Percentiles rank a stretch among this genome's conserved stretches.
These are phyloP conservation scores for Trichoderma pleuroti DNA, from an alignment of 2,329 filamentous ascomycete genomes.

Conservation along the genomic window DNA sequence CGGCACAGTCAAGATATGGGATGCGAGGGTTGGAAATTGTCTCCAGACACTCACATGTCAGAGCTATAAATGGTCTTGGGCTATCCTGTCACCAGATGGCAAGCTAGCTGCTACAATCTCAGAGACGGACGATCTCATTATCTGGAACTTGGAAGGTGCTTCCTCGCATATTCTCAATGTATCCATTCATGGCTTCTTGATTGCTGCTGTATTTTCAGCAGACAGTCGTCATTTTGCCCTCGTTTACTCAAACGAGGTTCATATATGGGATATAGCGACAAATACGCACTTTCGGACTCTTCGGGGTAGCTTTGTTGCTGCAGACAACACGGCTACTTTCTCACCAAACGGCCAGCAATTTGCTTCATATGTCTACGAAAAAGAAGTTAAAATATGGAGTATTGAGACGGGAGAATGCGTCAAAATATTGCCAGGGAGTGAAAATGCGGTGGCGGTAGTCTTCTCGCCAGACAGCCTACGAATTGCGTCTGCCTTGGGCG, in stretches of 20 bases:
- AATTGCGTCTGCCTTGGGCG: not conserved
- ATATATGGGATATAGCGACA: not conserved
- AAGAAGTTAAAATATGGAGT: not conserved
- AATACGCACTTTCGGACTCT: not conserved
- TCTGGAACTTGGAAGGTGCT: not conserved
- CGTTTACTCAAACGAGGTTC: not conserved
- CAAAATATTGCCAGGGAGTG: not conserved
- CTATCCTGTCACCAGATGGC: not conserved
- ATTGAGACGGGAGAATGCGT: not conserved
- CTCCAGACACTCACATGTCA: not conserved
- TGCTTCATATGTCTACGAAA: not conserved
- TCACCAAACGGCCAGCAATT: not conserved
- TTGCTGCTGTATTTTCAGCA: not conserved
- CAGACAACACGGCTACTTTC: not conserved
- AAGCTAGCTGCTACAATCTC: not conserved
- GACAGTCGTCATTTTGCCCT: not conserved
- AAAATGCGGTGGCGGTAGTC: not conserved
- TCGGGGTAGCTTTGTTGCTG: not conserved
- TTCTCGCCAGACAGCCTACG: not conserved
- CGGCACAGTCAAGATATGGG: constrained; percentile 14
- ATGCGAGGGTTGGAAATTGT: not conserved
- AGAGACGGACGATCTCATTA: not conserved
- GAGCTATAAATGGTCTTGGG: not conserved
- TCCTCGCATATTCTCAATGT: not conserved
- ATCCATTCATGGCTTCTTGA: not conserved